Conservation (phyloP, 2,329 filamentous ascomycete species). For the Hawksworthiomyces lignivorus region DNA sequence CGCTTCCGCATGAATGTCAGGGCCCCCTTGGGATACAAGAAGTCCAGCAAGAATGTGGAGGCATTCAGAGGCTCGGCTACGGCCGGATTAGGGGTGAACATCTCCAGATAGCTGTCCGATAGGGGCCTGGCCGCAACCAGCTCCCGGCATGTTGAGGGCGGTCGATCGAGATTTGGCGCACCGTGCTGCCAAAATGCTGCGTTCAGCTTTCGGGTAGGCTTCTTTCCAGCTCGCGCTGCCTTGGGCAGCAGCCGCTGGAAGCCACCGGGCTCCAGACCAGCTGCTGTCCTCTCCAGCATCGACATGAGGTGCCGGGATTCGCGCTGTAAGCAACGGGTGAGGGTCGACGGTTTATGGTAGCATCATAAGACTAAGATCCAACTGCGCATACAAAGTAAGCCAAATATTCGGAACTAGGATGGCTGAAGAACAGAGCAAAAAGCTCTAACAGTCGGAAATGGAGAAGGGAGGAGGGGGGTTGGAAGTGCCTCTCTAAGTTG, state of each 20-base stretch:
- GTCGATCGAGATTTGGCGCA: constrained; percentile 40
- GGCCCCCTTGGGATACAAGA: constrained; percentile 44
- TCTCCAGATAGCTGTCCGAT: constrained; percentile 17
- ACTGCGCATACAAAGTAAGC: too few species aligned
- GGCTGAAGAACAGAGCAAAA: too few species aligned
- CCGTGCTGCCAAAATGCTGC: constrained; percentile 49
- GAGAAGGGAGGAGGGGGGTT: too few species aligned
- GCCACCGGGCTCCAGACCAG: constrained; percentile 47
- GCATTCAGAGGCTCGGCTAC: constrained; percentile 29
- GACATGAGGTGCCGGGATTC: too few species aligned
- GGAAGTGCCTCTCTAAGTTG: too few species aligned
- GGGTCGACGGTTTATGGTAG: too few species aligned
- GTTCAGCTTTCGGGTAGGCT: constrained; percentile 34
- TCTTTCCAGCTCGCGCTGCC: constrained; percentile 28
- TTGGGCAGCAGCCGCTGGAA: constrained; percentile 44
- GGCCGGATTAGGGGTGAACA: constrained; percentile 19
- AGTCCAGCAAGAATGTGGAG: constrained; percentile 47
- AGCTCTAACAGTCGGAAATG: too few species aligned
- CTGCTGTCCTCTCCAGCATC: constrained; percentile 53
- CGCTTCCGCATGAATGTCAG: constrained; percentile 33
- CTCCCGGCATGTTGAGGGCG: constrained; percentile 33
- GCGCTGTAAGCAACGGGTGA: too few species aligned
- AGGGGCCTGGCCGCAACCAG: constrained; percentile 24
- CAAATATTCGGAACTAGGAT: too few species aligned
- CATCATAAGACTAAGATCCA: too few species aligned